These are phyloP conservation scores for Dicorynia guianensis DNA, from an alignment of 306 rosid species.

Conservation along the genomic window DNA sequence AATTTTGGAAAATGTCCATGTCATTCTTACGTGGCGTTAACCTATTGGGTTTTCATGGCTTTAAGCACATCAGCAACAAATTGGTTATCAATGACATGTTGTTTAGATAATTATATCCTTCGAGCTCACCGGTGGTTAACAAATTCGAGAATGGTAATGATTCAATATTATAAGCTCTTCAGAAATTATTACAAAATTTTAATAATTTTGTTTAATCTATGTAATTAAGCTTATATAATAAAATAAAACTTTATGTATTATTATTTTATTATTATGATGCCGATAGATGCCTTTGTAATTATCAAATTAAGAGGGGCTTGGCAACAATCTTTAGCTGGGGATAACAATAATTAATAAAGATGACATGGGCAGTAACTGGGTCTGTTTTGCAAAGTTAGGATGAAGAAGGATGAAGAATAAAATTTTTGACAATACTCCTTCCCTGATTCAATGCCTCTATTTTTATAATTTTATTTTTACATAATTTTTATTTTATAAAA, in stretches of 20 bases:
- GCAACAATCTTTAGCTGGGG: background rate
- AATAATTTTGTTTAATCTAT: too few relatives aligned
- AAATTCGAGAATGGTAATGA: slow-evolving; percentile 8
- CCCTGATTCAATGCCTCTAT: too few relatives aligned
- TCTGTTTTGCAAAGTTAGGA: background rate
- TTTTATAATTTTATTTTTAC: too few relatives aligned
- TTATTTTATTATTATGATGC: too few relatives aligned
- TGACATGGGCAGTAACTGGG: background rate
- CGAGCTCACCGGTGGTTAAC: background rate
- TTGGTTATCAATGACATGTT: slow-evolving; percentile 1
- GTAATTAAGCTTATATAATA: too few relatives aligned
- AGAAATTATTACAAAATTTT: too few relatives aligned
- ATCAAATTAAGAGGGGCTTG: background rate
- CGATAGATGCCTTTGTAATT: slow-evolving; percentile 7
- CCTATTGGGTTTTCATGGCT: slow-evolving; percentile 9
- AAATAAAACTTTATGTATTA: too few relatives aligned
- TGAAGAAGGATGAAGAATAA: too few relatives aligned
- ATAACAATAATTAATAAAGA: background rate
- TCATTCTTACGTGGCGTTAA: slow-evolving; percentile 1
- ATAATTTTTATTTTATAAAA: too few relatives aligned
- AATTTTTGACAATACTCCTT: too few relatives aligned
- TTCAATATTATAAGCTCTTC: slow-evolving; percentile 24
- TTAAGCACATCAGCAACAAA: background rate
- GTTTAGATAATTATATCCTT: slow-evolving; percentile 2
- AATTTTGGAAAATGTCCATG: background rate